Base-by-base conservation (phyloP, 2,329 filamentous ascomycete species). In the Didymella sp. region DNA sequence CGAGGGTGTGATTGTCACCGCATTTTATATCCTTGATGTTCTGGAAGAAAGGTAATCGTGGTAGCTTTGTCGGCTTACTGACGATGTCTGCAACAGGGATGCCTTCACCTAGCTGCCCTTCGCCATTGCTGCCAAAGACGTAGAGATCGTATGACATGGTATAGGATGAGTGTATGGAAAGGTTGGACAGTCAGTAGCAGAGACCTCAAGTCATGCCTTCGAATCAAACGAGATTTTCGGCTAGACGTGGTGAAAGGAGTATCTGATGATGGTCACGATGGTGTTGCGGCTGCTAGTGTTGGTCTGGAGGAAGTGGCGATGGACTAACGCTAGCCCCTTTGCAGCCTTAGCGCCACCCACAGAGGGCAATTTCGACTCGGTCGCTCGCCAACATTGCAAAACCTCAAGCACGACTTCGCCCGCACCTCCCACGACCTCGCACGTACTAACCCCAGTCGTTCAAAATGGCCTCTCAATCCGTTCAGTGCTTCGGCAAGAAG, bases 401-500 rank as follows among this genome's bases (percentile, higher is more conserved):
- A 50, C 46, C 51, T 51, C 56, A 55, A 59, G 35, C 35, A 38
- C 35, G 35, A 38, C 35, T 38, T 66, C 55, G 66, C 61, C 69
- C 64, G 64, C 68, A 46, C 64, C 65, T 64, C 70, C 66, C 40
- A 62, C 64, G 57, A 58, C 62, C 60, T 64, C 69, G 68, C 70
- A 74, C 71, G 70, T 65, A 68, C 59, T 68, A 58, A 63, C 62
- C 66, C 68, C 67, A 74, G 73, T 69, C 72, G 72, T 69, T 70
- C 73, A 74, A 67, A 65, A 76, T 76, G 73, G 73, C 73, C 61
- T 71, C 73, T 63, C 79, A 81, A 72, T 79, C 76, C 71, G 79
- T 81, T 65, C 92, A 96, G 88, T 96, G 92, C 90, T 97, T 98
- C 90, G 93, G 93, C 89, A 97, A 97, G 89, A 83, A 82, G 80